Conservation (phyloP, 2,329 filamentous ascomycete genomes). For the Microascus cirrosus region DNA sequence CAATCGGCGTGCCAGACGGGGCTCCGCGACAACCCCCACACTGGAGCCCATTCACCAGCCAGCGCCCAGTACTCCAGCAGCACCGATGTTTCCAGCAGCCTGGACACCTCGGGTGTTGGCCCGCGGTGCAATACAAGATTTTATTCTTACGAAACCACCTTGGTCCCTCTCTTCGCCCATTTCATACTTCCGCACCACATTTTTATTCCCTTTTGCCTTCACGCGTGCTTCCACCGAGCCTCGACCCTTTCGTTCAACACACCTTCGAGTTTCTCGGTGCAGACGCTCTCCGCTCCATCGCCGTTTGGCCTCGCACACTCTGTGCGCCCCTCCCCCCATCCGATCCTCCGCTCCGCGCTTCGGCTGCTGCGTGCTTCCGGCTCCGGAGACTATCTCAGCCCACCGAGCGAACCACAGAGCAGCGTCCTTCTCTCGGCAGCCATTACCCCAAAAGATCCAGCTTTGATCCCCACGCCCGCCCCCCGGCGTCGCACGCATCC, state of each 20-base stretch:
- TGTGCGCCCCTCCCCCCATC: background rate
- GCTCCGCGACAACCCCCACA: too few species aligned
- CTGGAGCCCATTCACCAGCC: too few species aligned
- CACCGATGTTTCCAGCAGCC: background rate
- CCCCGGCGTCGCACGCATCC: background rate
- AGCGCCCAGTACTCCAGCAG: background rate
- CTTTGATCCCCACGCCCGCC: background rate
- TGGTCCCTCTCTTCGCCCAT: background rate
- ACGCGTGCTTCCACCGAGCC: background rate
- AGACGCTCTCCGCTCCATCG: constrained; percentile 3
- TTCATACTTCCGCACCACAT: background rate
- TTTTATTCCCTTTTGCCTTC: background rate
- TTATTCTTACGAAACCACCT: background rate
- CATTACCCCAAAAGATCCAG: background rate
- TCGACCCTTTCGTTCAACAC: background rate
- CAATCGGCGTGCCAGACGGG: too few species aligned
- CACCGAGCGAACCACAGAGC: background rate
- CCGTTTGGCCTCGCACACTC: background rate
- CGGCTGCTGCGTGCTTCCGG: background rate
- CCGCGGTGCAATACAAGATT: background rate
- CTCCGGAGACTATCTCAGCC: background rate
- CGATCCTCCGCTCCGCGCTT: background rate
- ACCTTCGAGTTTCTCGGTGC: background rate
- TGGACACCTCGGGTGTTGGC: background rate
- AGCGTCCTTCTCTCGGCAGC: background rate